Evolutionary conservation across 2,329 filamentous ascomycete genomes (phyloP).

Genomic region (Pseudogymnoascus sp.): DNA sequence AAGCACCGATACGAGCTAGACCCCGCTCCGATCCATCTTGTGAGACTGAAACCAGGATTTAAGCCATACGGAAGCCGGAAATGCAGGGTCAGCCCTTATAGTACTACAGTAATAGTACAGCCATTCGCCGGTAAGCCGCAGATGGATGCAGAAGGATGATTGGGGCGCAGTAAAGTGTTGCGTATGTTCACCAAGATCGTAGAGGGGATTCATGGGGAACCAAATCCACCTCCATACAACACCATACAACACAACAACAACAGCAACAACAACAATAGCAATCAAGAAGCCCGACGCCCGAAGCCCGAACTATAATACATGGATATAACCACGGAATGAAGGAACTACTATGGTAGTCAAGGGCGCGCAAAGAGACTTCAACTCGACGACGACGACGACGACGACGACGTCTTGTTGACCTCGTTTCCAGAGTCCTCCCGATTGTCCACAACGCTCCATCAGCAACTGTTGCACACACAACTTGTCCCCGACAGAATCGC

Average conservation of each 20-base stretch:
- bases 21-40: background rate
- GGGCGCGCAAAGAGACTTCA: background rate
- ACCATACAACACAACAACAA: background rate
- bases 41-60: background rate
- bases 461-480: background rate
- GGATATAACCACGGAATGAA: background rate
- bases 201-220: background rate
- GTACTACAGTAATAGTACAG: background rate
- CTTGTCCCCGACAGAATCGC: background rate
- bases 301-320: background rate
- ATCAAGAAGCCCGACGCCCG: too few relatives aligned
- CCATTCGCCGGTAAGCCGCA: background rate
- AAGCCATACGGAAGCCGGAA: background rate
- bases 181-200: background rate
- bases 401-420: background rate
- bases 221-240: background rate
- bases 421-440: background rate
- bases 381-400: background rate
- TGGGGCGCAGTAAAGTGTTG: background rate
- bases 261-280: background rate
- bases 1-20: background rate
- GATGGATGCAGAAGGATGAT: background rate
- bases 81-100: background rate
- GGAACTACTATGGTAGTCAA: background rate
- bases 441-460: background rate